phyloP scores from a whole-genome alignment of 2,329 filamentous ascomycete species.

The Verticillium longisporum region DNA sequence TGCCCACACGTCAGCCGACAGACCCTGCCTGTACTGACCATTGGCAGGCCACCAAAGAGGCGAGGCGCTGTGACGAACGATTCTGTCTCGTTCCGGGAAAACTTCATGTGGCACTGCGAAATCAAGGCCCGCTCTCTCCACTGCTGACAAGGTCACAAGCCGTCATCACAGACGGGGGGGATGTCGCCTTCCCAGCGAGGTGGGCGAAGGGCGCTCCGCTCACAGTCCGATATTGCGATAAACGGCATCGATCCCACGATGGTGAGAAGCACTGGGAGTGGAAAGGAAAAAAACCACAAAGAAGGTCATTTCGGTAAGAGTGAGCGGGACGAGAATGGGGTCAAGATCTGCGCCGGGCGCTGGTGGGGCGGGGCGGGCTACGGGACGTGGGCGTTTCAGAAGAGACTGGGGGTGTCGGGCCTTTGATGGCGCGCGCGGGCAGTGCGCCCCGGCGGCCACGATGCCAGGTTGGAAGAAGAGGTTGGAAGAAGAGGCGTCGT shows the following conservation, averaged over 20 bases:
- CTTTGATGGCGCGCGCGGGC: background rate
- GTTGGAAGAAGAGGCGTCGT: background rate
- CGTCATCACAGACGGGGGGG: background rate
- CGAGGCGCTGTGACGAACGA: background rate
- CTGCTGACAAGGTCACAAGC: background rate
- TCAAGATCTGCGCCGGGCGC: background rate
- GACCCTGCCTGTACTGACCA: background rate
- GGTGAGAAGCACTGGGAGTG: background rate
- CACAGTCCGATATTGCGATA: background rate
- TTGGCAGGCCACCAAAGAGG: background rate
- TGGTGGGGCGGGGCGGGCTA: background rate
- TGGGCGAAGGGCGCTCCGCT: background rate
- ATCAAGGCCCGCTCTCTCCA: no score
- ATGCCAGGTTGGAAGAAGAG: background rate
- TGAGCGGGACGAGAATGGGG: background rate
- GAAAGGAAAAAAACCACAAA: background rate
- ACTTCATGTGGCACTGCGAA: background rate
- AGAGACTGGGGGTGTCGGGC: background rate
- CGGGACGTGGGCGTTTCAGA: slow-evolving; percentile 4
- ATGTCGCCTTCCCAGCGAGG: background rate
- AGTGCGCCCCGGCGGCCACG: background rate
- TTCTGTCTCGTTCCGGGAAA: background rate
- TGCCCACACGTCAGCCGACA: background rate
- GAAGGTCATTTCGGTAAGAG: background rate
- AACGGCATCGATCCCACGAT: background rate